Base-by-base conservation (phyloP, 2,329 filamentous ascomycete species). In the Xenosphaeropsis pyriputrescens region DNA sequence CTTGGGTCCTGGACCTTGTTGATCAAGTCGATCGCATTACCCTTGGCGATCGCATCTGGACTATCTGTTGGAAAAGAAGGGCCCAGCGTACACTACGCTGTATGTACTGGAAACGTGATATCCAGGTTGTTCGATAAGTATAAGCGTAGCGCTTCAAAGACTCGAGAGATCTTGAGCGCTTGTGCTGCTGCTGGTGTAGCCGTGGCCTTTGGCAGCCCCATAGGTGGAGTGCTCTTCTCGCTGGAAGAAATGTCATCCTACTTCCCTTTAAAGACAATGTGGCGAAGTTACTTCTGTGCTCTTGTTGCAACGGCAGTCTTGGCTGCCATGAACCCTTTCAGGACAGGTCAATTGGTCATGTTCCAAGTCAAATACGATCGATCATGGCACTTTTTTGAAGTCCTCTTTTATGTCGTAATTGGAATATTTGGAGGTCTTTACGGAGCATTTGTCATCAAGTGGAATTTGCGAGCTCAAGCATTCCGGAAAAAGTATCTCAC, bases 261-360 rank as follows among this genome's bases (percentile, higher is more conserved):
- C 52, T 98, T 98, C 49, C 91, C 91, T 0, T 71, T 98, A 15
- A 96, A 96, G 61, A 98, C 91, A 1, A 75, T 98, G 60, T 96
- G 91, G 91, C 74, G 91, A 49, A 95, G 86, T 56, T 98, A 96
- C 57, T 96, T 98, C 57, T 98, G 91, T 59, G 91, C 91, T 19
- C 63, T 98, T 45, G 89, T 98, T 5, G 91, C 88, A 5, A 96
- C 91, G 1, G 85, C 86, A 36, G 85, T 94, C 13, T 63, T 98
- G 30, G 81, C 91, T 18, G 85, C 84, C 41, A 93, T 98, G 85
- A 98, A 98, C 50, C 91, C 91, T 16, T 98, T 98, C 61, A 70
- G 91, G 37, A 96, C 91, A 0, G 91, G 91, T 15, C 91, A 98
- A 55, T 70, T 98, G 32, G 91, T 98, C 72, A 96, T 98, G 89